A percentile compares a stretch with the other conserved stretches of the same genome.
Evolutionary conservation across 768 basidiomycete species (phyloP).

Genomic region (Hydnum rufescens): DNA sequence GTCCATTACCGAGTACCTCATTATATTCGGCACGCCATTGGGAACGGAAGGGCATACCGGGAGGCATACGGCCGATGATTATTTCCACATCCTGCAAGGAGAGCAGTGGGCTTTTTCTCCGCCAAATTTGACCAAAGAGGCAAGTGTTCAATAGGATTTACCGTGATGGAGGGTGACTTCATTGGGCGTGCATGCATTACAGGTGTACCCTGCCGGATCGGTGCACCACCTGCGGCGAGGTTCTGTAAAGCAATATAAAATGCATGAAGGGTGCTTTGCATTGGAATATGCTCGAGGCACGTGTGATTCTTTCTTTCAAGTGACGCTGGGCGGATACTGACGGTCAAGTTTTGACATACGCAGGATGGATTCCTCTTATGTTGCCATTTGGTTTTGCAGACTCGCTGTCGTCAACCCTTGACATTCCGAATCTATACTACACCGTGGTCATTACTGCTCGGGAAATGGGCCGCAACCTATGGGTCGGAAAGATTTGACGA

Average conservation of each 20-base stretch:
- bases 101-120: slow-evolving; percentile 88
- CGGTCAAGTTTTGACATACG: background rate
- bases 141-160: slow-evolving; percentile 12
- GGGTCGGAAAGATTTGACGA: slow-evolving; percentile 75
- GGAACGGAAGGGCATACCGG: slow-evolving; percentile 96
- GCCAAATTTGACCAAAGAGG: slow-evolving; percentile 66
- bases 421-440: slow-evolving; percentile 60
- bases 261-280: slow-evolving; percentile 91
- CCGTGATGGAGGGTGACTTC: too few species aligned
- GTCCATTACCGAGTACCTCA: slow-evolving; percentile 89
- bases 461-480: slow-evolving; percentile 65
- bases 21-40: slow-evolving; percentile 87
- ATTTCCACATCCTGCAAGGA: slow-evolving; percentile 86
- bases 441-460: slow-evolving; percentile 59
- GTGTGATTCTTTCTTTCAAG: slow-evolving; percentile 11
- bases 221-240: slow-evolving; percentile 74
- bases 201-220: slow-evolving; percentile 55
- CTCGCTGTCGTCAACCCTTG: slow-evolving; percentile 69
- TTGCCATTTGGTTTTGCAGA: slow-evolving; percentile 87
- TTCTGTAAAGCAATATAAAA: slow-evolving; percentile 88
- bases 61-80: slow-evolving; percentile 89
- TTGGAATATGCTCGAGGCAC: slow-evolving; percentile 84
- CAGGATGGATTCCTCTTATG: slow-evolving; percentile 97
- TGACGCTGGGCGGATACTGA: background rate
- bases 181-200: background rate